Base-by-base conservation (phyloP, 768 basidiomycete species). In the Agrocybe pediades region DNA sequence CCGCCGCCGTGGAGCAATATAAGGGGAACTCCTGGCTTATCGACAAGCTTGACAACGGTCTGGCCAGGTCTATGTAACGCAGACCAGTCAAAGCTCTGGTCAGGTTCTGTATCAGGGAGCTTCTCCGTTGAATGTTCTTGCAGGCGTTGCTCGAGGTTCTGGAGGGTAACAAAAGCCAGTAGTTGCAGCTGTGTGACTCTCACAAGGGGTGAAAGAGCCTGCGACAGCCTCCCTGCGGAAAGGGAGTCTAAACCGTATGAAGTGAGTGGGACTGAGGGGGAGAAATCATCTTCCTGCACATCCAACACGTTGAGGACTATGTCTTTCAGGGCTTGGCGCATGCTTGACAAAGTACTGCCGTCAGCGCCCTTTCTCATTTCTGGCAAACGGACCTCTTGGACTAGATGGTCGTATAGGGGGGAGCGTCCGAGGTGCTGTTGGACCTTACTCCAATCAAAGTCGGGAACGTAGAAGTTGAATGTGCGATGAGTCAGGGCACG, bases 1-100 rank as follows among this genome's bases (percentile, higher is more conserved):
- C 43, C 54, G n/a, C 27, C 53, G 9, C 30, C 48, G 15, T 49
- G 33, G 24, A 49, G 36, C 19, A 49, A 21, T 20, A 49, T 41
- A 21, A 49, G 36, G 9, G 33, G 39, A 23, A 41, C 24, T n/a
- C 39, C 48, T 41, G 20, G 21, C 11, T 36, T 23, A 15, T 47
- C 6, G 6, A 47, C 46, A 13, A 47, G 46, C 19, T 47, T 47
- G n/a, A 47, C 27, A 9, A 47, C 27, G 9, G 46, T 33, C 21
- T 47, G 25, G 26, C 46, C 46, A 1, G 46, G 2, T 21, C 30
- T 27, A 33, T 9, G 9, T n/a, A 29, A 26, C 8, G 24, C 17
- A 9, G 29, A 30, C 29, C 29, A 30, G 15, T 30, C 29, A 30
- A 30, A 30, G 7, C 29, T 15, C 15, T 30, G n/a, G 7, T 7